These are phyloP conservation scores for Clarireedia hainanense DNA, from an alignment of 2,329 filamentous ascomycete genomes.

Conservation along the genomic window DNA sequence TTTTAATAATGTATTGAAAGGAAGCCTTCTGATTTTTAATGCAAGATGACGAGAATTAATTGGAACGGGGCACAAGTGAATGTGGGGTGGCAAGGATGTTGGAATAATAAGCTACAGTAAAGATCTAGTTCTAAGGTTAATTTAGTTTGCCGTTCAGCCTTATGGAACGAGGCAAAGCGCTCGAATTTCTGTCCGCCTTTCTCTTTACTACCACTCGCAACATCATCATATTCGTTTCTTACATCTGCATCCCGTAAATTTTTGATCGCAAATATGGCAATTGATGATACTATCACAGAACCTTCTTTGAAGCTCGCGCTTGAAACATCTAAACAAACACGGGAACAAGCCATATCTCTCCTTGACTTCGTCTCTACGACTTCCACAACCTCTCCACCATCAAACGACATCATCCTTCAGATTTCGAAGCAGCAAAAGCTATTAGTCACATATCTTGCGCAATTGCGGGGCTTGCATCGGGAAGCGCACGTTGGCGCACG, in stretches of 20 bases:
- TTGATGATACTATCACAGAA: slow-evolving; percentile 54
- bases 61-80: too few relatives aligned
- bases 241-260: not conserved
- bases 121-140: too few relatives aligned
- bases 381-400: slow-evolving; percentile 35
- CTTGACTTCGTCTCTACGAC: slow-evolving; percentile 54
- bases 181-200: not conserved
- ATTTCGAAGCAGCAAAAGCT: slow-evolving; percentile 72
- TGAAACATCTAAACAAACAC: slow-evolving; percentile 63
- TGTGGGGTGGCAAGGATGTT: too few relatives aligned
- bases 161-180: not conserved
- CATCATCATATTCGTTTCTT: not conserved
- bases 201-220: not conserved
- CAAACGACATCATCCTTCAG: slow-evolving; percentile 45
- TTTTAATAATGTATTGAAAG: too few relatives aligned
- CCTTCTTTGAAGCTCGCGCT: slow-evolving; percentile 60
- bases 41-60: too few relatives aligned
- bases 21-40: too few relatives aligned
- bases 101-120: too few relatives aligned
- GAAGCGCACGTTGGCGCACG: slow-evolving; percentile 73
- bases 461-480: slow-evolving; percentile 76
- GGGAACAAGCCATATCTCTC: slow-evolving; percentile 61
- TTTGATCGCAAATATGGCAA: slow-evolving; percentile 37
- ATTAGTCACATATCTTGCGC: slow-evolving; percentile 69
- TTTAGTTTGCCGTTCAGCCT: slow-evolving; percentile 1